These are phyloP conservation scores for Breynia disticha DNA, from an alignment of 441 rosid species.

Conservation along the genomic window DNA sequence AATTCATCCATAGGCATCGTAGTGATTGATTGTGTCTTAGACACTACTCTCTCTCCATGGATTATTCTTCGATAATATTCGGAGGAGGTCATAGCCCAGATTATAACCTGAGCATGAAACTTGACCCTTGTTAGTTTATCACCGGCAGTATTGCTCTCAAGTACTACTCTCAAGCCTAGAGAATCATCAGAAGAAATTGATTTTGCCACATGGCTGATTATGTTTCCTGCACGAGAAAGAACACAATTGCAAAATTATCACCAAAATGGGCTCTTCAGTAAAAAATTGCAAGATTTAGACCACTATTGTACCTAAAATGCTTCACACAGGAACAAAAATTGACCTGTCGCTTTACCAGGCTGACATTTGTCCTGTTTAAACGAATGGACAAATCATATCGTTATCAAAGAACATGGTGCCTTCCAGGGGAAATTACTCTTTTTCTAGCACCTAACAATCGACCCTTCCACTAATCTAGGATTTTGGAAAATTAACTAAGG, in stretches of 20 bases:
- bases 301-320: too few relatives aligned
- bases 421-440: too few relatives aligned
- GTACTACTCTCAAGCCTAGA: slow-evolving; percentile 60
- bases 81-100: slow-evolving; percentile 42
- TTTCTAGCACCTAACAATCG: too few relatives aligned
- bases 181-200: slow-evolving; percentile 19
- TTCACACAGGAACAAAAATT: too few relatives aligned
- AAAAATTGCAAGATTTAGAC: too few relatives aligned
- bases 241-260: slow-evolving; percentile 6
- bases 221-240: slow-evolving; percentile 25
- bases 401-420: too few relatives aligned
- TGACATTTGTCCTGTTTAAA: too few relatives aligned
- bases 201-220: slow-evolving; percentile 7
- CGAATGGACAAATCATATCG: too few relatives aligned
- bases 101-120: slow-evolving; percentile 47
- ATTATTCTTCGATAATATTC: slow-evolving; percentile 31
- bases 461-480: too few relatives aligned
- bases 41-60: slow-evolving; percentile 21
- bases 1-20: slow-evolving; percentile 66
- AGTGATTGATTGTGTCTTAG: slow-evolving; percentile 25
- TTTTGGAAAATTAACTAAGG: too few relatives aligned
- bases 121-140: slow-evolving; percentile 24
- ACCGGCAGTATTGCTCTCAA: slow-evolving; percentile 25
- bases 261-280: neutral
- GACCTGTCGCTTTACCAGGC: too few relatives aligned